These are phyloP conservation scores for Neolecta irregularis DNA, from an alignment of 1,139 yeast species.

Conservation along the genomic window DNA sequence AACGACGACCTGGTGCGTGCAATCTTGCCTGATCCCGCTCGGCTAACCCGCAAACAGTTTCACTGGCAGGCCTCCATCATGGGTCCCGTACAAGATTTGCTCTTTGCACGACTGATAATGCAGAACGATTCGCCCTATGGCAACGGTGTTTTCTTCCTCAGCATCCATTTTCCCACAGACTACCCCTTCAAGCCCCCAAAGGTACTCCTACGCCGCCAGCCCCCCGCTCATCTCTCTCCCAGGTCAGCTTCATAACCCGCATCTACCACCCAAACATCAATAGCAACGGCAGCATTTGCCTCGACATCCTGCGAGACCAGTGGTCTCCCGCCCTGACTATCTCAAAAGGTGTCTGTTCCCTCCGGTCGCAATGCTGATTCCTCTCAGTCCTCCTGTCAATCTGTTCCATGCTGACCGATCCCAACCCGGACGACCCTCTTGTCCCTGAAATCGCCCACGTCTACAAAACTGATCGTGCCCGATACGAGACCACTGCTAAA, in stretches of 20 bases:
- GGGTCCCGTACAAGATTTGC: constrained; percentile 42
- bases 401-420: constrained; percentile 84
- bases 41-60: constrained; percentile 25
- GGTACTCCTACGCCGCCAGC: constrained; percentile 16
- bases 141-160: constrained; percentile 81
- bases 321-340: constrained; percentile 88
- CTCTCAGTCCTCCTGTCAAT: constrained; percentile 65
- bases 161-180: constrained; percentile 88
- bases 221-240: neutral
- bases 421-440: constrained; percentile 42
- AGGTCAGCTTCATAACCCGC: constrained; percentile 72
- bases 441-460: constrained; percentile 97
- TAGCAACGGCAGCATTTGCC: constrained; percentile 74
- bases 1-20: constrained; percentile 59
- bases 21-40: neutral
- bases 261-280: constrained; percentile 86
- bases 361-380: constrained; percentile 38
- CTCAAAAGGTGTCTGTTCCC: constrained; percentile 70
- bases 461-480: constrained; percentile 84
- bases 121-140: constrained; percentile 76
- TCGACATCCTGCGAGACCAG: constrained; percentile 72
- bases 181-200: constrained; percentile 91
- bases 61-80: constrained; percentile 96
- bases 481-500: constrained; percentile 92
- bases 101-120: neutral